Conservation (phyloP, 2,329 filamentous ascomycete genomes). For the Diaporthe batatas region DNA sequence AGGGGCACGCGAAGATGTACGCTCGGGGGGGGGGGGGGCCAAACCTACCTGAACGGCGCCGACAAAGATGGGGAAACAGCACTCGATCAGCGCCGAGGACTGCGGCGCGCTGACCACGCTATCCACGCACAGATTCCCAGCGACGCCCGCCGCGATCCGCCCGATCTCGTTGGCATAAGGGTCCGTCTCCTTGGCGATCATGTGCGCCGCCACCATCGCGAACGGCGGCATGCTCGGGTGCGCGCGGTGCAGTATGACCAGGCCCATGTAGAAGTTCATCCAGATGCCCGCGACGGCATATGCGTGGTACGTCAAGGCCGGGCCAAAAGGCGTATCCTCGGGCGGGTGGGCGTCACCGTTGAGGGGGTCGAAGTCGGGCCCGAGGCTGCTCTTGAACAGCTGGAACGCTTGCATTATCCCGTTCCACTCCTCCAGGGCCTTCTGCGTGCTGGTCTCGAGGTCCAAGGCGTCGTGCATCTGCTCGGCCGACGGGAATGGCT, state of each 20-base stretch:
- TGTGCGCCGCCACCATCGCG: constrained; percentile 86
- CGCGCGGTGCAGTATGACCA: constrained; percentile 84
- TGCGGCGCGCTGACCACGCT: constrained; percentile 79
- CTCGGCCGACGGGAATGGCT: constrained; percentile 55
- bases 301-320: constrained; percentile 83
- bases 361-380: constrained; percentile 82
- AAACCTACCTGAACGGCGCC: constrained; percentile 77
- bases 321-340: constrained; percentile 83
- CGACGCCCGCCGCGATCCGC: constrained; percentile 81
- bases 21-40: neutral
- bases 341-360: constrained; percentile 74
- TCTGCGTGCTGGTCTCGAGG: constrained; percentile 73
- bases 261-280: constrained; percentile 87
- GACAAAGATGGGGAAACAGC: constrained; percentile 86
- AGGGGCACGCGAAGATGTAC: neutral
- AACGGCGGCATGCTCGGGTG: constrained; percentile 94
- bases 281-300: constrained; percentile 90
- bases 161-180: constrained; percentile 81
- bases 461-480: constrained; percentile 63
- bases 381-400: constrained; percentile 74
- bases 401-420: constrained; percentile 79
- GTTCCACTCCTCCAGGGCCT: constrained; percentile 84
- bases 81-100: constrained; percentile 86
- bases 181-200: constrained; percentile 80
- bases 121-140: constrained; percentile 65